Base-by-base conservation (phyloP, 106 monocot species). In the Amphibolis antarctica region DNA sequence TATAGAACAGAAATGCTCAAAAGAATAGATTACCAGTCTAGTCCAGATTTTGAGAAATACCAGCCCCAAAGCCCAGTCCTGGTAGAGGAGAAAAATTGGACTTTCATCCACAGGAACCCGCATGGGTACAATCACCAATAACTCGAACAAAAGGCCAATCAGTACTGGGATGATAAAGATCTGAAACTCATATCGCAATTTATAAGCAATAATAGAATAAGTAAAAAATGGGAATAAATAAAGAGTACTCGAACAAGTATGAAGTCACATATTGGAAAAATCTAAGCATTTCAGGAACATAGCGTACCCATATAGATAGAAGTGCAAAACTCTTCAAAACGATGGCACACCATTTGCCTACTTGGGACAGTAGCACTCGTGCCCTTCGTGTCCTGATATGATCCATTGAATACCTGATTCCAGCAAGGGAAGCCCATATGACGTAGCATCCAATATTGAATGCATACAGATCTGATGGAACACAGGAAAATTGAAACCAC, bases 21-120 rank as follows among this genome's bases (percentile, higher is more conserved):
- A 13, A 68, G 0, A 56, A 59, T 53, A 20, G 27, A 20, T 24
- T 84, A 91, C 98, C 91, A 98, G 70, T 66, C 85, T 75, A 45
- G 91, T 98, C 98, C 98, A 98, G 45, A 91, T 86, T 71, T 98
- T 98, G 3, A 98, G 80, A 73, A 91, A 91, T 65, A 98, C 84
- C 9, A 98, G 60, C 12, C 98, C 98, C 45, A 98, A 68, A 58
- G 91, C 98, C 98, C 98, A 98, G 69, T 98, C 98, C 69, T 98
- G 98, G 66, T 98, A 98, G 43, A 98, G 55, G 18, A 98, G 87
- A 59, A 98, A 98, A 55, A 98, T 85, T 11, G 98, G 98, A 66
- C 91, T 91, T 63, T 98, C 85, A 74, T 91, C 91, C 48, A 98
- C 85, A 19, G 98, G 98, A 1, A 98, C 98, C 53, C 98, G 86